Evolutionary conservation across 2,329 filamentous ascomycete species (phyloP).

Genomic region (Diaporthe ilicicola): DNA sequence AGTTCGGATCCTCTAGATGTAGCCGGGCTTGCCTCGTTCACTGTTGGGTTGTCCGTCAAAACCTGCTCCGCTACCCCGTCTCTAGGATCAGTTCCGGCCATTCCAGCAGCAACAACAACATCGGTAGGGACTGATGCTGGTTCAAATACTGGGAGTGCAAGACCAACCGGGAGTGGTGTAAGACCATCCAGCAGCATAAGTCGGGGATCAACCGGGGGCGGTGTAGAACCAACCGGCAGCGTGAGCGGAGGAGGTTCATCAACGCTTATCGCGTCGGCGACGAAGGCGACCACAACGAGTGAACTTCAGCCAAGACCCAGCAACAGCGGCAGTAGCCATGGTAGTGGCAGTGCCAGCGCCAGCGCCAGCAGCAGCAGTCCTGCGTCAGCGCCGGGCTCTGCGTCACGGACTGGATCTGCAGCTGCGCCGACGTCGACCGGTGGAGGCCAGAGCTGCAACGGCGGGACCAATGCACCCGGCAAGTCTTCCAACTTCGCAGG

Average conservation of each 20-base stretch:
- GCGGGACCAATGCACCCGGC: conserved; percentile 30
- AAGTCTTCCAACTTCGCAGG: conserved; percentile 34
- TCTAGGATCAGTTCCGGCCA: conserved; percentile 29
- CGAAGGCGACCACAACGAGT: neutral
- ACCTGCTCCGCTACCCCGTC: conserved; percentile 38
- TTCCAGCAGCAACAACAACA: conserved; percentile 39
- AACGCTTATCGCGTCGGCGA: neutral
- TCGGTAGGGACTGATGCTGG: conserved; percentile 20
- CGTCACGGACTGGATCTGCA: conserved; percentile 7
- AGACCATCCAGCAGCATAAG: no score
- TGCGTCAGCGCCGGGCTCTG: neutral
- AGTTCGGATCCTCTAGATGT: conserved; percentile 46
- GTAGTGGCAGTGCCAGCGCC: conserved; percentile 26
- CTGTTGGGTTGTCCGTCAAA: conserved; percentile 40
- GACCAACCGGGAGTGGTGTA: neutral
- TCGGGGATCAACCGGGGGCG: neutral
- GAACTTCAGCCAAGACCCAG: neutral
- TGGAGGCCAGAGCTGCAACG: conserved; percentile 31
- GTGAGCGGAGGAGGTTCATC: neutral
- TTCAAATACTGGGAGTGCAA: neutral
- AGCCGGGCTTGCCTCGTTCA: conserved; percentile 43
- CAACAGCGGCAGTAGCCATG: neutral
- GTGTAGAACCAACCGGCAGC: neutral
- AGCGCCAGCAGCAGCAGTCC: conserved; percentile 23
- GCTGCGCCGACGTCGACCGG: conserved; percentile 13